phyloP scores from a whole-genome alignment of 768 basidiomycete species.

The Hygrophorus pudorinus region DNA sequence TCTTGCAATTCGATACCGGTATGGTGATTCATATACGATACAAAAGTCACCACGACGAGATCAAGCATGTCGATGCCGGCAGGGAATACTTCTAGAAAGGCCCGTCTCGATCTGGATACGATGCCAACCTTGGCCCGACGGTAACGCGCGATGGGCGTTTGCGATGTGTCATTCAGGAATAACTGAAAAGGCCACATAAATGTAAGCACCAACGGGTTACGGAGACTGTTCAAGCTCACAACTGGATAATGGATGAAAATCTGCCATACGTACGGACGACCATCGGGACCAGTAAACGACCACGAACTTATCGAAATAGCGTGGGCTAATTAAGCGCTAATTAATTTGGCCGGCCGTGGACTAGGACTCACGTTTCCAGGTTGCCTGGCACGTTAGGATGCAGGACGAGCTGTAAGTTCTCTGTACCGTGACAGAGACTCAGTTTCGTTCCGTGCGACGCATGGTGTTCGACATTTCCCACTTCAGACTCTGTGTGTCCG shows the following conservation, averaged over 20 bases:
- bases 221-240: conserved; percentile 13
- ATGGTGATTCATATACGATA: conserved; percentile 18
- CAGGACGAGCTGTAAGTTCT: conserved; percentile 12
- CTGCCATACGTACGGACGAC: conserved; percentile 27
- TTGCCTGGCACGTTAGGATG: conserved; percentile 3
- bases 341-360: not conserved
- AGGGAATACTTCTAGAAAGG: conserved; percentile 24
- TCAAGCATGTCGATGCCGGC: conserved; percentile 20
- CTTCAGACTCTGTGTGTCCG: conserved; percentile 23
- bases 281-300: conserved; percentile 27
- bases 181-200: conserved; percentile 20
- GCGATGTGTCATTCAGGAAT: conserved; percentile 18
- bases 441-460: conserved; percentile 16
- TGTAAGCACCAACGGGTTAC: not conserved
- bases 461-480: conserved; percentile 21
- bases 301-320: conserved; percentile 20
- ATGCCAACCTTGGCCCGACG: conserved; percentile 27
- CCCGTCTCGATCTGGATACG: conserved; percentile 24
- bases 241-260: conserved; percentile 26
- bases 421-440: conserved; percentile 7
- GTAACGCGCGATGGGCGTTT: conserved; percentile 22
- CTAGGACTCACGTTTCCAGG: conserved; percentile 14
- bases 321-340: not conserved
- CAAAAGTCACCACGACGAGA: conserved; percentile 21
- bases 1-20: not conserved